Conservation (phyloP, 495 filamentous ascomycete species). For the Lophiotrema nucula region DNA sequence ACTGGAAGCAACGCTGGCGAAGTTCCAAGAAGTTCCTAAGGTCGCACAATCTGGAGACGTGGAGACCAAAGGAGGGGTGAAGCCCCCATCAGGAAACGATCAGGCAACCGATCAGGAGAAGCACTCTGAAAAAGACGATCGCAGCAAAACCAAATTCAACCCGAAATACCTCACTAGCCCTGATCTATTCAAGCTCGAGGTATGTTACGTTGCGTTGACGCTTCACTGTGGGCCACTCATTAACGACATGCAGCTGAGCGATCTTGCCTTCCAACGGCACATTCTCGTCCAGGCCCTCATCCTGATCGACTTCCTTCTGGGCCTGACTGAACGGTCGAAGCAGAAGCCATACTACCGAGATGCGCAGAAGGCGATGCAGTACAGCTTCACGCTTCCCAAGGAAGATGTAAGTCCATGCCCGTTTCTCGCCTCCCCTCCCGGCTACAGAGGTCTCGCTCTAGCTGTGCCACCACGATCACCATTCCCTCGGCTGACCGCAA, state of each 20-base stretch:
- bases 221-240: conserved; percentile 5
- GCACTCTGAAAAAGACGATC: neutral
- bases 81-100: conserved; percentile 67
- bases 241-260: conserved; percentile 64
- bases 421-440: conserved; percentile 7
- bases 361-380: conserved; percentile 73
- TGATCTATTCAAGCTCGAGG: conserved; percentile 93
- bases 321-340: conserved; percentile 78
- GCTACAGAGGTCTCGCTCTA: conserved; percentile 9
- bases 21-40: conserved; percentile 77
- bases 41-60: conserved; percentile 57
- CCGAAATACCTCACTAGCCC: conserved; percentile 94
- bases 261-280: conserved; percentile 89
- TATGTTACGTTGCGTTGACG: conserved; percentile 36
- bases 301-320: conserved; percentile 86
- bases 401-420: conserved; percentile 65
- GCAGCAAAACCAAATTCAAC: conserved; percentile 70
- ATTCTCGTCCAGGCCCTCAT: conserved; percentile 94
- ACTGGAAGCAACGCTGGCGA: conserved; percentile 71
- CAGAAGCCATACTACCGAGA: conserved; percentile 68
- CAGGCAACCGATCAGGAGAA: too few species aligned
- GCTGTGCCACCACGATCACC: conserved; percentile 23
- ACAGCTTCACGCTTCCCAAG: conserved; percentile 69
- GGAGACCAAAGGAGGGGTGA: conserved; percentile 61
- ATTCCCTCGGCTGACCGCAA: conserved; percentile 33